Evolutionary conservation across 2,329 filamentous ascomycete genomes (phyloP), one percentile per base, ranked within the genome.

Genomic region (Nemania abortiva): DNA sequence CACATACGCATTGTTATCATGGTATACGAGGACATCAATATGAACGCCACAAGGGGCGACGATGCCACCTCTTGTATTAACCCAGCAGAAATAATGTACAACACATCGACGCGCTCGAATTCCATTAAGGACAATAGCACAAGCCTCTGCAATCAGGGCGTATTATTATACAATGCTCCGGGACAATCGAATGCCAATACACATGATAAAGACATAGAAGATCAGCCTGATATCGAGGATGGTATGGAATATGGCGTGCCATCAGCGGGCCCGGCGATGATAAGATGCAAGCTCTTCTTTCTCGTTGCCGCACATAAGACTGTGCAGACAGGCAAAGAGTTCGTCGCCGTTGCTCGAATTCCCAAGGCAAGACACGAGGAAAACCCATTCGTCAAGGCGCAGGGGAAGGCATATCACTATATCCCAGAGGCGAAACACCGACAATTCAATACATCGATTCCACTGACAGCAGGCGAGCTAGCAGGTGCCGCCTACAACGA

Each of bases 251-350:
- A 63, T 37, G 18, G 20, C 15, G 29, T 2, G 13, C 53, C 53
- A 4, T 7, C 24, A 20, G 1, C 20, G 1, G 5, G 13, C 9
- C 27, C 34, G 15, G 10, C 3, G 18, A 27, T 39, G 18, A 56
- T 63, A 47, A 50, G 37, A 56, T 37, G 39, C 53, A 63, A 63
- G 10, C 52, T 63, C 6, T 49, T 15, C 29, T 63, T 63, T 20
- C 39, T 56, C 2, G 20, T 63, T 20, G 61, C 61, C 1, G 39
- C 52, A 7, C 61, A 56, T 39, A 63, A 63, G 20, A 50, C 3
- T 0, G 61, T 63, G 2, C 52, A 56, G 52, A 56, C 42, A 34
- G 58, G 67, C 18, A 63, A 70, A 27, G 54, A 60, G 50, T 72
- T 37, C 22, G 45, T 67, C 31, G 65, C 65, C 6, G 56, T 66